Evolutionary conservation across 2,329 filamentous ascomycete genomes (phyloP).

Genomic region (Cytospora schulzeri): DNA sequence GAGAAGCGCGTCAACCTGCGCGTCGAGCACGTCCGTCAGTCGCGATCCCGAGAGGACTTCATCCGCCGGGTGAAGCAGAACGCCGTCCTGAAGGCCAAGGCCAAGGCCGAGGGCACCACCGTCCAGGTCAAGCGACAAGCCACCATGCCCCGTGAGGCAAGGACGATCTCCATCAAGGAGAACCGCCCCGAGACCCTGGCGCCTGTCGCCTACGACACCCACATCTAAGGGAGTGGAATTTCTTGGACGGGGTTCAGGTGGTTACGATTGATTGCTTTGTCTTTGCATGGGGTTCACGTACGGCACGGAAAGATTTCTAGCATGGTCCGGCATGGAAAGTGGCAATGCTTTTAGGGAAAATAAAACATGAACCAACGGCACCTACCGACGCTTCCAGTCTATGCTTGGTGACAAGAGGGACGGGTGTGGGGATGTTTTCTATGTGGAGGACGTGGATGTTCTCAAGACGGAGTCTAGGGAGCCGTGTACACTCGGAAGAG

Average conservation of each 20-base stretch:
- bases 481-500: constrained; percentile 9
- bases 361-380: constrained; percentile 37
- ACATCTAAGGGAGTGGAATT: constrained; percentile 68
- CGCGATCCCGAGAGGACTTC: constrained; percentile 96
- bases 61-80: constrained; percentile 95
- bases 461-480: constrained; percentile 5
- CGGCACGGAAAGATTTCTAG: constrained; percentile 39
- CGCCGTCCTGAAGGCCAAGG: constrained; percentile 87
- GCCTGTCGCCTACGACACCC: constrained; percentile 95
- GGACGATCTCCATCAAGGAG: constrained; percentile 77
- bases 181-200: constrained; percentile 89
- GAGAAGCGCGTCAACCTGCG: constrained; percentile 99
- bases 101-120: constrained; percentile 84
- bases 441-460: constrained; percentile 6
- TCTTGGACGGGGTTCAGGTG: constrained; percentile 29
- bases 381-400: constrained; percentile 21
- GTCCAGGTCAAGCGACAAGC: constrained; percentile 94
- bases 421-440: constrained; percentile 24
- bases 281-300: constrained; percentile 40
- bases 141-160: constrained; percentile 74
- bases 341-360: constrained; percentile 38
- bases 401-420: constrained; percentile 19
- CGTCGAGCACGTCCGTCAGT: constrained; percentile 94
- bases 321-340: constrained; percentile 38
- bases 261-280: constrained; percentile 37